Conservation (phyloP, 495 filamentous ascomycete species). For the Lindgomyces ingoldianus region DNA sequence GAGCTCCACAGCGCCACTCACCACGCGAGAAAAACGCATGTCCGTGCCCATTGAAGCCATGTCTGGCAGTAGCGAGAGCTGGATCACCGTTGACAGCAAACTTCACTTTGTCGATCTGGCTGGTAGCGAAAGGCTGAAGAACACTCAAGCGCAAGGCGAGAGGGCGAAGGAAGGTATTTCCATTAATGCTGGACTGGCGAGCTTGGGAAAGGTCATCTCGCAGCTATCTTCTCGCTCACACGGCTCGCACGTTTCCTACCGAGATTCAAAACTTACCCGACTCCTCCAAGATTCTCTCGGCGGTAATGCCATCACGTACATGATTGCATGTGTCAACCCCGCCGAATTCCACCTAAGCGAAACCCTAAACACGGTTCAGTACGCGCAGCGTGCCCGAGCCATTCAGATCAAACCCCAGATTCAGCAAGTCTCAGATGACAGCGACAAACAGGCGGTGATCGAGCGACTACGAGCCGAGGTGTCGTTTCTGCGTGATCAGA, state of each 20-base stretch:
- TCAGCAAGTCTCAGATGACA: constrained; percentile 85
- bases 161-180: constrained; percentile 96
- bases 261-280: constrained; percentile 93
- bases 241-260: constrained; percentile 94
- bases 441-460: constrained; percentile 92
- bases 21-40: constrained; percentile 76
- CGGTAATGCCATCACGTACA: constrained; percentile 97
- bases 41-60: constrained; percentile 86
- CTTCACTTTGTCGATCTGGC: constrained; percentile 98
- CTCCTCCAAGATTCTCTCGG: constrained; percentile 97
- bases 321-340: constrained; percentile 98
- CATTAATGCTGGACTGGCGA: constrained; percentile 95
- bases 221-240: constrained; percentile 88
- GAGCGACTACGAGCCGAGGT: constrained; percentile 94
- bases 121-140: constrained; percentile 95
- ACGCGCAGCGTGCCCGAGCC: constrained; percentile 91
- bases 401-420: constrained; percentile 98
- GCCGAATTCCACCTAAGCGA: constrained; percentile 97
- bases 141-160: constrained; percentile 93
- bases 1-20: constrained; percentile 53
- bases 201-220: constrained; percentile 96
- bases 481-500: constrained; percentile 90
- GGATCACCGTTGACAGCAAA: constrained; percentile 93
- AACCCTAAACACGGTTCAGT: constrained; percentile 95
- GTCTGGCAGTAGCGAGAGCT: constrained; percentile 62